Conservation (phyloP, 2,329 filamentous ascomycete genomes). For the Rhynchosporium graminicola region DNA sequence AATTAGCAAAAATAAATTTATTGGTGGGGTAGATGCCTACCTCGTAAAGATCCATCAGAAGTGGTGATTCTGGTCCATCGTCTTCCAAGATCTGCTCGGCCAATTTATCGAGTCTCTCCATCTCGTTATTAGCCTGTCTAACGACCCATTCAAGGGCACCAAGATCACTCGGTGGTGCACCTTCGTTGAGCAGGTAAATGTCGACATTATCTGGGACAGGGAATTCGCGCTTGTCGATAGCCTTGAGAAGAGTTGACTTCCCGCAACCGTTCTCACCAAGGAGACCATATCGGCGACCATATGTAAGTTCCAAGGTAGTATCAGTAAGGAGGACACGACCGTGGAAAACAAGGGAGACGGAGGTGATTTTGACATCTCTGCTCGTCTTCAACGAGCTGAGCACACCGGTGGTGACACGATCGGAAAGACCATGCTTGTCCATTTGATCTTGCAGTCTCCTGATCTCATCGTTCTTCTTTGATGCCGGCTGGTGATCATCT, state of each 20-base stretch:
- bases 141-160: constrained; percentile 98
- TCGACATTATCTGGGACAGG: constrained; percentile 96
- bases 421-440: constrained; percentile 94
- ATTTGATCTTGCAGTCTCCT: constrained; percentile 89
- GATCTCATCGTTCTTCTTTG: constrained; percentile 76
- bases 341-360: constrained; percentile 93
- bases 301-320: constrained; percentile 81
- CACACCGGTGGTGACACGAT: constrained; percentile 97
- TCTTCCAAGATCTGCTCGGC: constrained; percentile 90
- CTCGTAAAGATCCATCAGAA: constrained; percentile 94
- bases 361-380: constrained; percentile 86
- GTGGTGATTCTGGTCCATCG: constrained; percentile 85
- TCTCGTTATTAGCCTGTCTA: constrained; percentile 87
- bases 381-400: constrained; percentile 80
- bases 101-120: constrained; percentile 83
- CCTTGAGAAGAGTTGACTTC: constrained; percentile 96
- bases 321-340: constrained; percentile 95
- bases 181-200: constrained; percentile 97
- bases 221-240: constrained; percentile 90
- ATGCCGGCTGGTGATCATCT: constrained; percentile 65
- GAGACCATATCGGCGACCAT: constrained; percentile 86
- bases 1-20: constrained; percentile 27
- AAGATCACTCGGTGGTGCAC: constrained; percentile 82
- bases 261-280: constrained; percentile 99
- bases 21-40: constrained; percentile 52